These are phyloP conservation scores for Mentha longifolia DNA, from an alignment of 257 asterid genomes.

Conservation along the genomic window DNA sequence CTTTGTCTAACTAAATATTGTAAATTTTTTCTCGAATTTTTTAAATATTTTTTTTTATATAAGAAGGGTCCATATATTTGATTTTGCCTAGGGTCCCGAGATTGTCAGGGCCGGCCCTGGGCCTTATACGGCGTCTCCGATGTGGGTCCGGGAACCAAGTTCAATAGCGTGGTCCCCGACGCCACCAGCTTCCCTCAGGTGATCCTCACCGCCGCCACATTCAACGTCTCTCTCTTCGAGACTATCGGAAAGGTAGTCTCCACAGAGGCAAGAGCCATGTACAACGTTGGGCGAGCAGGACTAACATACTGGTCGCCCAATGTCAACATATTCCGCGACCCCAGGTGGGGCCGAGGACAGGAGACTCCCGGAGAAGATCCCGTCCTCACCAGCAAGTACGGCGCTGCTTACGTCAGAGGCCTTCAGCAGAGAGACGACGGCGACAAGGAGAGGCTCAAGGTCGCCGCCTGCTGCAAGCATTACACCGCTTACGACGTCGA, in stretches of 20 bases:
- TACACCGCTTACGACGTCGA: constrained; percentile 83
- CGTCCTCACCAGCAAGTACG: constrained; percentile 56
- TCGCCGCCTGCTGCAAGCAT: constrained; percentile 76
- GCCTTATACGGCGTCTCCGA: constrained; percentile 73
- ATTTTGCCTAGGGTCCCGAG: too few species aligned
- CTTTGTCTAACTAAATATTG: too few species aligned
- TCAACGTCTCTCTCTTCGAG: constrained; percentile 57
- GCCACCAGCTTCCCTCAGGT: constrained; percentile 89
- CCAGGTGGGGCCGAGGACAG: constrained; percentile 99
- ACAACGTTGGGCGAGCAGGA: constrained; percentile 90
- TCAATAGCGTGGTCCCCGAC: constrained; percentile 54
- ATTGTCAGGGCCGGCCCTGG: too few species aligned
- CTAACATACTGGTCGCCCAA: constrained; percentile 82
- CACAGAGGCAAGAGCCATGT: constrained; percentile 95
- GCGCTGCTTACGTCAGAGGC: constrained; percentile 59
- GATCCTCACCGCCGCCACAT: constrained; percentile 73
- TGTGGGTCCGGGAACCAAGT: constrained; percentile 61
- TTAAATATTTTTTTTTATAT: too few species aligned
- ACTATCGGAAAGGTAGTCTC: constrained; percentile 71
- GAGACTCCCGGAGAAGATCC: constrained; percentile 99
- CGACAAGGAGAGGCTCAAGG: constrained; percentile 60
- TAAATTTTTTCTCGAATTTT: too few species aligned
- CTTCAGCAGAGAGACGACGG: constrained; percentile 76
- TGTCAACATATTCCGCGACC: constrained; percentile 88
- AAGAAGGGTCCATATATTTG: too few species aligned